Percentiles rank a stretch among this genome's conserved stretches.
Evolutionary conservation across 2,329 filamentous ascomycete species (phyloP).

Genomic region (Xylariales sp.): DNA sequence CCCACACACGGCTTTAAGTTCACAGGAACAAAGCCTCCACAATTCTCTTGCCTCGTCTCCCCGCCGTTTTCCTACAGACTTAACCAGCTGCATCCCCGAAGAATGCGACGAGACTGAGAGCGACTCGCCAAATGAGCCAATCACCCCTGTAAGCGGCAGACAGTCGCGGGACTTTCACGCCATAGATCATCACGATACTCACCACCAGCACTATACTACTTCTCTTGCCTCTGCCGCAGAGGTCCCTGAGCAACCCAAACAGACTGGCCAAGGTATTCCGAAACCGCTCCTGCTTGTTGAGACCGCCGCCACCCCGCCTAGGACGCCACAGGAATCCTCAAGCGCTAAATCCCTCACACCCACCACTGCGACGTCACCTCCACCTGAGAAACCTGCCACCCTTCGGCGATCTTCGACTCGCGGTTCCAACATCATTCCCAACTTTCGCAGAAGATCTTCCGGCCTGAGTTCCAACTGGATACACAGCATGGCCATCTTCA

Average conservation of each 20-base stretch:
- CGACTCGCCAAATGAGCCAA: slow-evolving; percentile 55
- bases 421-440: not conserved
- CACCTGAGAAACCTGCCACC: slow-evolving; percentile 5
- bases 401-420: slow-evolving; percentile 1
- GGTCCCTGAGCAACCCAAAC: not conserved
- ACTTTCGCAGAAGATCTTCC: slow-evolving; percentile 3
- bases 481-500: slow-evolving; percentile 8
- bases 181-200: slow-evolving; percentile 33
- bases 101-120: slow-evolving; percentile 56
- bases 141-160: slow-evolving; percentile 55
- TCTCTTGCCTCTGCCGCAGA: slow-evolving; percentile 11
- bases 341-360: slow-evolving; percentile 11
- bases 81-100: slow-evolving; percentile 50
- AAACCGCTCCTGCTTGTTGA: slow-evolving; percentile 9
- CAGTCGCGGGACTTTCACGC: slow-evolving; percentile 51
- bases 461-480: slow-evolving; percentile 4
- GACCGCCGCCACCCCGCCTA: slow-evolving; percentile 10
- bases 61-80: slow-evolving; percentile 44
- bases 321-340: slow-evolving; percentile 1
- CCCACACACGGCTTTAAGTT: not conserved
- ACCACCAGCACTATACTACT: slow-evolving; percentile 17
- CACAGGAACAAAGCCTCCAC: slow-evolving; percentile 8
- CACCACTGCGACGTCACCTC: slow-evolving; percentile 6
- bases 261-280: not conserved
- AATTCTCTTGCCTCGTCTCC: slow-evolving; percentile 31